A percentile compares a stretch with the other conserved stretches of the same genome.
phyloP scores from a whole-genome alignment of 306 rosid genomes.

The Luffa aegyptiaca region DNA sequence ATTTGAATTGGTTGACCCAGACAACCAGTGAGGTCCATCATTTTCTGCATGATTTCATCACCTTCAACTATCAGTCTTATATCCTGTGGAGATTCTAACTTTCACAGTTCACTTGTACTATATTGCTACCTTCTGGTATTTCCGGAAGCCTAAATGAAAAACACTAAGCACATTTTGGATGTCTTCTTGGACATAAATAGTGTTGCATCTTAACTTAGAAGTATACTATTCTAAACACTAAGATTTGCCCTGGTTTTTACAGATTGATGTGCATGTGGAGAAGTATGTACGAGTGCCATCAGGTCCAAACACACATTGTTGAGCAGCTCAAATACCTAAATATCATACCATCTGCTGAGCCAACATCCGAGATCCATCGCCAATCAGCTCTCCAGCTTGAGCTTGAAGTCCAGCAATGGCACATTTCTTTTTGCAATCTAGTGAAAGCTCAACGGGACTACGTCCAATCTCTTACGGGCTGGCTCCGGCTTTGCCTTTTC shows the following conservation, averaged over 20 bases:
- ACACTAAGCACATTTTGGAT: not conserved
- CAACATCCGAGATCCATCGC: conserved; percentile 81
- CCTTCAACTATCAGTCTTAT: not conserved
- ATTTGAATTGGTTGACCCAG: not conserved
- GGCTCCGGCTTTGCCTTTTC: conserved; percentile 91
- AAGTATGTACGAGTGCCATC: conserved; percentile 94
- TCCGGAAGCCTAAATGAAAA: not conserved
- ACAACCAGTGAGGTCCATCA: not conserved
- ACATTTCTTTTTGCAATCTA: conserved; percentile 71
- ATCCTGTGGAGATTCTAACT: not conserved
- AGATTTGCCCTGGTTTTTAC: conserved; percentile 7
- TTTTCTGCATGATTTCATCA: not conserved
- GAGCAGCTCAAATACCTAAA: conserved; percentile 86
- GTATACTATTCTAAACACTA: not conserved
- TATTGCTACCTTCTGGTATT: not conserved
- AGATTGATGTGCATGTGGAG: conserved; percentile 99
- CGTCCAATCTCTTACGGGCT: conserved; percentile 70
- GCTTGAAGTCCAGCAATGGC: conserved; percentile 91
- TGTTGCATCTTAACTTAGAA: not conserved
- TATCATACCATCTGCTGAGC: conserved; percentile 61
- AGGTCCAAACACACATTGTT: conserved; percentile 90
- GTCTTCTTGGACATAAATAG: not conserved
- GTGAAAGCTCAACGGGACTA: conserved; percentile 76
- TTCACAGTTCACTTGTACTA: not conserved
- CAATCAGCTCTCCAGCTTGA: conserved; percentile 91